A percentile compares a stretch with the other conserved stretches of the same genome.
Conservation (phyloP, 495 filamentous ascomycete species). For the Aspergillus nanangensis region DNA sequence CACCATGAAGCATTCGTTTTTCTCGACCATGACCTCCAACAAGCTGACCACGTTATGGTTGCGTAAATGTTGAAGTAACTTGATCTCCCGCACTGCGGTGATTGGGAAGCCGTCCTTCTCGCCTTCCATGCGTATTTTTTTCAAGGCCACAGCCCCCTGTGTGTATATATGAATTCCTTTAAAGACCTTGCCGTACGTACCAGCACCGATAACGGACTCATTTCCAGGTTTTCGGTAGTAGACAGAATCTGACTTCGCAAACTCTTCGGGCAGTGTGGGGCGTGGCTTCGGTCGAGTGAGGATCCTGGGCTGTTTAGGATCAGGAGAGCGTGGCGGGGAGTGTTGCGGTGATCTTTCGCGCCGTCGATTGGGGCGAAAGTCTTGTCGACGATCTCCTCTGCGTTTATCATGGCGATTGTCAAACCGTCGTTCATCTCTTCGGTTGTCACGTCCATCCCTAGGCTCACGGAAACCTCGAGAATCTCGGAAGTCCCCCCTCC, state of each 20-base stretch:
- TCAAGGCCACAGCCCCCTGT: constrained; percentile 82
- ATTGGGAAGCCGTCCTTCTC: constrained; percentile 97
- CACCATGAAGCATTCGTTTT: constrained; percentile 99
- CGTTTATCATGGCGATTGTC: constrained; percentile 34
- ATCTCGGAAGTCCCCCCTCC: constrained; percentile 36
- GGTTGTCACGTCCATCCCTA: constrained; percentile 45
- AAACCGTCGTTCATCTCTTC: constrained; percentile 37
- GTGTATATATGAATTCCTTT: constrained; percentile 97
- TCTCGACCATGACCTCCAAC: constrained; percentile 94
- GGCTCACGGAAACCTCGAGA: constrained; percentile 48
- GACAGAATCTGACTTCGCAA: constrained; percentile 75
- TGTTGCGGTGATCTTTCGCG: no score
- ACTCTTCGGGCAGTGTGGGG: constrained; percentile 64
- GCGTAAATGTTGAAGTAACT: constrained; percentile 88
- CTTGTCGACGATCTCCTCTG: constrained; percentile 30
- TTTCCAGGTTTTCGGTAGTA: constrained; percentile 91
- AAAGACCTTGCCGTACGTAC: constrained; percentile 96
- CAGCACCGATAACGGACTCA: constrained; percentile 89
- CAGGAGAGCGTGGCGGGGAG: constrained; percentile 22
- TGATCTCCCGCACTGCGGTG: constrained; percentile 95
- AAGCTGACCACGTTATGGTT: constrained; percentile 82
- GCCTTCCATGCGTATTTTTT: constrained; percentile 92
- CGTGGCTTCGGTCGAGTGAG: constrained; percentile 67
- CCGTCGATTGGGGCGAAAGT: constrained; percentile 37
- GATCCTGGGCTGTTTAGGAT: constrained; percentile 59